Conservation (phyloP, 345 rosid species). For the Durio zibethinus region DNA sequence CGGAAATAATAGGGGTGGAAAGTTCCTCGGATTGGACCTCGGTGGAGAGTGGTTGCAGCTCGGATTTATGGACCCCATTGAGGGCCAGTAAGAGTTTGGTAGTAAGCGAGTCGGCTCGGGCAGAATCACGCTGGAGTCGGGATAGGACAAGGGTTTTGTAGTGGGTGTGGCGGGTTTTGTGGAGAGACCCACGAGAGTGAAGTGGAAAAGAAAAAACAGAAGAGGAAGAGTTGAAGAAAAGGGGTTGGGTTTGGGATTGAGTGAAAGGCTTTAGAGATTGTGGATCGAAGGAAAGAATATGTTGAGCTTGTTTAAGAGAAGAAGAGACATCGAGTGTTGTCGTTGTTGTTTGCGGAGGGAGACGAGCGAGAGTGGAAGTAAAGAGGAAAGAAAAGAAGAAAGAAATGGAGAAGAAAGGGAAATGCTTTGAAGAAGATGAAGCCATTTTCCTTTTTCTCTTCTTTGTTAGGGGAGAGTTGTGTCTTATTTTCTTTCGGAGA, state of each 20-base stretch:
- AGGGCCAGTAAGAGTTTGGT: constrained; percentile 46
- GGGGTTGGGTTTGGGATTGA: neutral
- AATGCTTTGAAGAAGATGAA: neutral
- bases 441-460: neutral
- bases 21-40: constrained; percentile 47
- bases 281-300: constrained; percentile 44
- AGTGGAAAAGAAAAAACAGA: constrained; percentile 44
- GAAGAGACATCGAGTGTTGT: constrained; percentile 47
- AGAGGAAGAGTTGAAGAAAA: constrained; percentile 15
- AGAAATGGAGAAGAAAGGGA: constrained; percentile 17
- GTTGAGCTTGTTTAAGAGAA: constrained; percentile 47
- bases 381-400: constrained; percentile 16
- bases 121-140: constrained; percentile 74
- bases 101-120: constrained; percentile 51
- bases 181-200: constrained; percentile 58
- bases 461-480: neutral
- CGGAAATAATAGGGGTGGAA: constrained; percentile 69
- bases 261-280: constrained; percentile 12
- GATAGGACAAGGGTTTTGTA: constrained; percentile 54
- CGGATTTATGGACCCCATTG: constrained; percentile 39
- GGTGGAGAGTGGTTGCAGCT: constrained; percentile 47
- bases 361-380: constrained; percentile 35
- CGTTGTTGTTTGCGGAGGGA: constrained; percentile 20
- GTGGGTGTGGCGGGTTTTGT: constrained; percentile 42
- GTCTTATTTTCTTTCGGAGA: neutral